Base-by-base conservation (phyloP, 2,329 filamentous ascomycete genomes). In the Domatiomyces catenatus region DNA sequence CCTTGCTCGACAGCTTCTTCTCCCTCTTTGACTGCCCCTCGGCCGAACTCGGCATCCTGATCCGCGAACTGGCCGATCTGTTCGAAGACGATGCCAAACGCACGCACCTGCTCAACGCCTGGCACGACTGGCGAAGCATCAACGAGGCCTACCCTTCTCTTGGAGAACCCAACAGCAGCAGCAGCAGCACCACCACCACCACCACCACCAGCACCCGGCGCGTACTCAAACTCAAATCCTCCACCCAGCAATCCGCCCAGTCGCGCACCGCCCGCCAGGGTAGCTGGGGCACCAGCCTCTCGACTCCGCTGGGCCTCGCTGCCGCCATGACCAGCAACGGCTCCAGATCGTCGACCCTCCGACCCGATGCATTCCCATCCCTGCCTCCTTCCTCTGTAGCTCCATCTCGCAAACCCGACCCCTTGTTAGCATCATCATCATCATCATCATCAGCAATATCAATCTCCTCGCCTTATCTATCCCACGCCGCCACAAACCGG, bases 81-180 rank as follows among this genome's bases (percentile, higher is more conserved):
- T 96, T 92, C 60, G 90, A 98, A 59, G 83, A 93, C 58, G 75
- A 83, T 47, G 64, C 66, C 17, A 94, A 94, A 63, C 80, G 80
- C 1, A 81, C 83, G 48, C 74, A 72, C 0, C 70, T 98, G 2
- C 77, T 88, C 22, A 83, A 83, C 60, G 86, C 89, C 1, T 95
- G 90, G 88, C 86, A 87, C 59, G 86, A 94, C 67, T 95, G 90
- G 86, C 86, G 86, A 46, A 88, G 88, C 39, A 92, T 94, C 68
- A 93, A 94, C 58, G 89, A 95, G 66, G 89, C 95, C 64, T 96
- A 95, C 59, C 90, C 90, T 0, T 86, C 85, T 1, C 72, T 96
- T 0, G n/a, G n/a, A n/a, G n/a, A n/a, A 48, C 78, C 83, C 67
- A 67, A 64, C 52, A 79, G 83, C 53, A 62, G 73, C 57, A 72